These are phyloP conservation scores for Xylariaceae sp. DNA, from an alignment of 2,329 filamentous ascomycete genomes.

Conservation along the genomic window DNA sequence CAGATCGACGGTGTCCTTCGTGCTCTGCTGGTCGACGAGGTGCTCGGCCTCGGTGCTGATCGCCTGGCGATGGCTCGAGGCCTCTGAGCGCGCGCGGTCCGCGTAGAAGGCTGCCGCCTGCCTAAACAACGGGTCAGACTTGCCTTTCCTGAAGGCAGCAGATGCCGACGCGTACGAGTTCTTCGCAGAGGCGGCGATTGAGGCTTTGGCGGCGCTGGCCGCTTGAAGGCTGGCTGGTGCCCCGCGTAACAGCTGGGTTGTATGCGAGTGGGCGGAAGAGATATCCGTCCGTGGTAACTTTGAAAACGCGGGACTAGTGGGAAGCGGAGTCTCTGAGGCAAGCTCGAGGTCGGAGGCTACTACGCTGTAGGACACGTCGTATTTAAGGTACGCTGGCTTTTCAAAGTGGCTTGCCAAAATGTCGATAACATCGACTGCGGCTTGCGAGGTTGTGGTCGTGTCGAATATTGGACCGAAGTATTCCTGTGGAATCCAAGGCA, in stretches of 20 bases:
- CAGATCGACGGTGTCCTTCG: constrained; percentile 68
- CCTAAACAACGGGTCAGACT: constrained; percentile 74
- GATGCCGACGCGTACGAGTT: constrained; percentile 47
- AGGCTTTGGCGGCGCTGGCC: constrained; percentile 22
- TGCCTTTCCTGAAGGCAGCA: constrained; percentile 54
- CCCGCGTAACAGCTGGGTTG: neutral
- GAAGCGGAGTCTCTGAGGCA: neutral
- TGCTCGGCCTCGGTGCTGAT: constrained; percentile 71
- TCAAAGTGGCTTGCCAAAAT: constrained; percentile 51
- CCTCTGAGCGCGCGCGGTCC: constrained; percentile 69
- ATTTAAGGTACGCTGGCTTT: constrained; percentile 45
- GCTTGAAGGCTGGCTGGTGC: constrained; percentile 21
- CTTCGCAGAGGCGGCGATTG: constrained; percentile 30
- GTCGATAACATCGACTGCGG: constrained; percentile 48
- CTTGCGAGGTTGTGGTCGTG: constrained; percentile 39
- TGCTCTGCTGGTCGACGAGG: constrained; percentile 72
- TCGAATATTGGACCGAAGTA: constrained; percentile 52
- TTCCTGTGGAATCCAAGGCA: constrained; percentile 50
- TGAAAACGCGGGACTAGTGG: neutral
- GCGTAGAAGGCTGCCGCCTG: constrained; percentile 79
- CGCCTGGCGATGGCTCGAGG: constrained; percentile 62
- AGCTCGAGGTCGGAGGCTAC: constrained; percentile 30
- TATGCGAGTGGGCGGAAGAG: neutral
- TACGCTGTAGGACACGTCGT: constrained; percentile 39
- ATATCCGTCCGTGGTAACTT: neutral